Base-by-base conservation (phyloP, 208 protist species). In the Herpetomonas muscarum region DNA sequence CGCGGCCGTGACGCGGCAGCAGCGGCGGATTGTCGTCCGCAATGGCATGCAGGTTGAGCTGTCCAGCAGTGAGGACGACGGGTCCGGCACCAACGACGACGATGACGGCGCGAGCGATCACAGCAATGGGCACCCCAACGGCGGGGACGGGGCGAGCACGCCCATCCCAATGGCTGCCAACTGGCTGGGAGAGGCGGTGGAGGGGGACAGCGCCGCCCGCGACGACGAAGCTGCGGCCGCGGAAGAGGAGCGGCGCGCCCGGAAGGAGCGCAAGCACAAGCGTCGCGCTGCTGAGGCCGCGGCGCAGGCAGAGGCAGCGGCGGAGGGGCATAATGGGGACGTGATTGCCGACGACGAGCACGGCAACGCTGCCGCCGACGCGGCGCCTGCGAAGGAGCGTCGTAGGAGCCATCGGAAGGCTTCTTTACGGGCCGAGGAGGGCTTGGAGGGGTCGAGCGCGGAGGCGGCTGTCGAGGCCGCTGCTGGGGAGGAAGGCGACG, bases 1-100 rank as follows among this genome's bases (percentile, higher is more conserved):
- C 65, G 66, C 79, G 7, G 68, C 74, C 1, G 74, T 88, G 64
- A 74, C 70, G 29, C 79, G 81, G 1, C 72, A 70, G 21, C 56
- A 51, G 54, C 36, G 54, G 19, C 63, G 47, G 56, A 37, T 45
- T 24, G 29, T 22, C 42, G 44, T 31, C 52, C 28, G 34, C 52
- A 29, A 39, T 44, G 52, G 52, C 10, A 24, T 28, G 4, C 30
- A 15, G 9, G 30, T 57, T 6, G 52, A 41, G 30, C 19, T 53
- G 13, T 57, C 30, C 9, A 57, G 52, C 30, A 57, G 28, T 22
- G 17, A 22, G 64, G 42, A 28, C 21, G 57, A 26, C 22, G 12
- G 31, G 25, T 22, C 10, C 41, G 36, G 12, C 32, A 13, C 24
- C 28, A 28, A 12, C 41, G 26, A 50, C 10, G 29, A 52, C 39